Evolutionary conservation across 305 asterid species (phyloP).

Genomic region (Fraxinus greggii): DNA sequence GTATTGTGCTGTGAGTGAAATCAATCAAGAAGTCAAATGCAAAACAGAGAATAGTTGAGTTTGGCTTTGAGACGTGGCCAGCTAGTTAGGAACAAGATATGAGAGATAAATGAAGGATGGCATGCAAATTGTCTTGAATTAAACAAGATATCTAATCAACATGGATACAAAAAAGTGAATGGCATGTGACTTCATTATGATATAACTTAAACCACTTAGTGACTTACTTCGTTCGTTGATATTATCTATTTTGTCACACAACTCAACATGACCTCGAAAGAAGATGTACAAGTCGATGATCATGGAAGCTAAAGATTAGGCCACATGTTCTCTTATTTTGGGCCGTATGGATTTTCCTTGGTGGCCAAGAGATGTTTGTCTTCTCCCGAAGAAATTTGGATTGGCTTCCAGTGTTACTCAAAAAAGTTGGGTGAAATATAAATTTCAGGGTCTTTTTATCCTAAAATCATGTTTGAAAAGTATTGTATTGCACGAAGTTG

Average conservation of each 20-base stretch:
- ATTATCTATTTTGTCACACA: neutral
- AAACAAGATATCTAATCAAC: too few species aligned
- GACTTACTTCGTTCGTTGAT: neutral
- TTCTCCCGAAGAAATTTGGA: neutral
- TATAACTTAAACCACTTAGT: neutral
- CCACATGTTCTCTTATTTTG: neutral
- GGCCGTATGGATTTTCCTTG: neutral
- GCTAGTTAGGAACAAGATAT: too few species aligned
- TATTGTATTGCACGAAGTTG: too few species aligned
- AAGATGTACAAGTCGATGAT: neutral
- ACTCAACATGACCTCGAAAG: neutral
- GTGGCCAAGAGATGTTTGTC: neutral
- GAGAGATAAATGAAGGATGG: too few species aligned
- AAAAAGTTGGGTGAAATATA: neutral
- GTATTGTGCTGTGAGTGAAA: too few species aligned
- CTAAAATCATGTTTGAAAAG: neutral
- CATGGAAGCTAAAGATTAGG: neutral
- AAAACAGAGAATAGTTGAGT: too few species aligned
- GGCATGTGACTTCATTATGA: neutral
- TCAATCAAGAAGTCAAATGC: too few species aligned
- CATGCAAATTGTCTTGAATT: too few species aligned
- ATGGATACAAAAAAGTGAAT: too few species aligned
- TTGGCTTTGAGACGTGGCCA: too few species aligned
- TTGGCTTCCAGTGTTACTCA: neutral
- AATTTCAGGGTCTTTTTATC: neutral